Evolutionary conservation across 1,284 basidiomycete genomes (phyloP).

Genomic region (Sporisorium scitamineum): DNA sequence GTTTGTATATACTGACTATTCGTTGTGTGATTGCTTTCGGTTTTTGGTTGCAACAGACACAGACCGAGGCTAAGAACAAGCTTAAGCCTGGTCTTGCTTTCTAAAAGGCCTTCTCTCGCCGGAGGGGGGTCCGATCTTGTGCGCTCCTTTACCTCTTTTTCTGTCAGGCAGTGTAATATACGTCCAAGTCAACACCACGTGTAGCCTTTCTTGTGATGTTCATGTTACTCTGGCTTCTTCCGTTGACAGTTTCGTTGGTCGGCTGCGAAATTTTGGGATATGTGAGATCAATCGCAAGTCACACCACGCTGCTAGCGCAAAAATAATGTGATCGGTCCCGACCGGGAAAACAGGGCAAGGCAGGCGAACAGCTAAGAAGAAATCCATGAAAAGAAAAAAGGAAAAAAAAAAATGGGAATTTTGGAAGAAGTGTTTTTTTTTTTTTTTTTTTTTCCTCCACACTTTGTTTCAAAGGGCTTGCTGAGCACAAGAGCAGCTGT

Average conservation of each 20-base stretch:
- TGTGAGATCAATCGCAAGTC: conserved; percentile 9
- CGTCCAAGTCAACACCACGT: background rate
- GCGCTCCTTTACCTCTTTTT: background rate
- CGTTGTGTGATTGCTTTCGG: too few species aligned
- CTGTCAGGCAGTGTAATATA: background rate
- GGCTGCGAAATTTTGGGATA: background rate
- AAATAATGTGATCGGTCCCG: conserved; percentile 30
- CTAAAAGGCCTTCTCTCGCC: too few species aligned
- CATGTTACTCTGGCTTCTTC: too few species aligned
- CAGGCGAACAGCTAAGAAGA: conserved; percentile 11
- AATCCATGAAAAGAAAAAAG: conserved; percentile 7
- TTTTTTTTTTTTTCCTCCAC: too few species aligned
- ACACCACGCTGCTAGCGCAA: background rate
- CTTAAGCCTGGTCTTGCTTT: conserved; percentile 47
- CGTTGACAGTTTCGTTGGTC: too few species aligned
- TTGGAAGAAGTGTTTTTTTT: conserved; percentile 12
- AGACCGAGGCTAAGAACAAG: conserved; percentile 37
- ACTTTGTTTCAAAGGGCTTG: too few species aligned
- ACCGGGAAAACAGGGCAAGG: background rate
- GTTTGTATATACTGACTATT: background rate
- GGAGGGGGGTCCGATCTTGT: too few species aligned
- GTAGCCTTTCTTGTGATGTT: too few species aligned
- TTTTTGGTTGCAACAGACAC: background rate
- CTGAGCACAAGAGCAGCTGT: too few species aligned
- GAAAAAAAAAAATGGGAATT: conserved; percentile 3